Evolutionary conservation across 768 basidiomycete species (phyloP).

Genomic region (Zangia roseola): DNA sequence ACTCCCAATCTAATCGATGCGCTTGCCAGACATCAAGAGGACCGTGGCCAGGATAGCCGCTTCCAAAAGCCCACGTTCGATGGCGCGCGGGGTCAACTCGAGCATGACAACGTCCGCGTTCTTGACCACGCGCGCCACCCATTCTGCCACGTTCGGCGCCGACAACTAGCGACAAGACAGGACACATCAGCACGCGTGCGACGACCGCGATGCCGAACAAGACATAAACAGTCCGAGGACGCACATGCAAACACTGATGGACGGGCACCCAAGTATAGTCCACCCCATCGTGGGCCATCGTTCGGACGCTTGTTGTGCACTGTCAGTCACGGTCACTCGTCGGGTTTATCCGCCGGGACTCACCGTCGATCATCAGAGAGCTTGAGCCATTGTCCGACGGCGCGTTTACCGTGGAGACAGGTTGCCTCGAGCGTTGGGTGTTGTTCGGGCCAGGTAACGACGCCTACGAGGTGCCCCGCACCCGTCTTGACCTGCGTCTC

Average conservation of each 20-base stretch:
- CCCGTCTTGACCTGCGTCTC: slow-evolving; percentile 54
- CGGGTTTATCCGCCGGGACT: too few relatives aligned
- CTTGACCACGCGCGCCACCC: slow-evolving; percentile 52
- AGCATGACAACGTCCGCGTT: slow-evolving; percentile 45
- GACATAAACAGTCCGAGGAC: slow-evolving; percentile 18
- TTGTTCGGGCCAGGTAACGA: slow-evolving; percentile 53
- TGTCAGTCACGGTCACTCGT: too few relatives aligned
- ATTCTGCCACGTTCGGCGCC: slow-evolving; percentile 36
- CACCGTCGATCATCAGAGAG: slow-evolving; percentile 49
- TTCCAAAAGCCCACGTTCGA: slow-evolving; percentile 55
- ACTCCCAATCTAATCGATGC: slow-evolving; percentile 46
- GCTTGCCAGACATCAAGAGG: slow-evolving; percentile 60
- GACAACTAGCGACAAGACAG: slow-evolving; percentile 41
- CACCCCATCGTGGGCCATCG: slow-evolving; percentile 50
- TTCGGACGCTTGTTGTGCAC: slow-evolving; percentile 24
- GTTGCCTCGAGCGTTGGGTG: slow-evolving; percentile 54
- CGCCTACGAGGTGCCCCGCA: slow-evolving; percentile 46
- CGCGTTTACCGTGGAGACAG: slow-evolving; percentile 47
- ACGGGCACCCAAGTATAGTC: slow-evolving; percentile 57
- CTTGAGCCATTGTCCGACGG: slow-evolving; percentile 51
- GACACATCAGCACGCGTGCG: not conserved
- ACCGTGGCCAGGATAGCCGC: slow-evolving; percentile 49
- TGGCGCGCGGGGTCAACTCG: slow-evolving; percentile 54
- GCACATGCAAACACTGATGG: slow-evolving; percentile 52
- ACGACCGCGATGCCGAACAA: too few relatives aligned